Conservation (phyloP, 352 stramenopile species). For the Globisporangium acanthophoron region DNA sequence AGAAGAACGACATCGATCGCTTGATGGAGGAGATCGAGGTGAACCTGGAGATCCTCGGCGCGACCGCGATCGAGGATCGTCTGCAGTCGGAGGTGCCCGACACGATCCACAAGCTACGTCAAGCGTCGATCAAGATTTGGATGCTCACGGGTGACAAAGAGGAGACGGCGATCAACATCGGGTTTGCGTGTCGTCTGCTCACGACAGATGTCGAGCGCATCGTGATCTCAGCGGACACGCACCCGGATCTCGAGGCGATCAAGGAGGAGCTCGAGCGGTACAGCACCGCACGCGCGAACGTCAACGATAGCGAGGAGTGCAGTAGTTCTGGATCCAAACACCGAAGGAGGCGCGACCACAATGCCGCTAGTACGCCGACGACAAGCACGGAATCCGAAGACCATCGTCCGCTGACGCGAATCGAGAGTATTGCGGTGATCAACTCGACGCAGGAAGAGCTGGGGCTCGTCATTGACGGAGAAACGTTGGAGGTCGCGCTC, state of each 20-base stretch:
- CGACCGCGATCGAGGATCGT: constrained; percentile 93
- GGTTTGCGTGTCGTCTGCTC: constrained; percentile 88
- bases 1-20: constrained; percentile 74
- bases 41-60: constrained; percentile 83
- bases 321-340: neutral
- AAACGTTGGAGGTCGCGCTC: constrained; percentile 73
- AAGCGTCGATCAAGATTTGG: constrained; percentile 93
- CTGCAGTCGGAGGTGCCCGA: constrained; percentile 90
- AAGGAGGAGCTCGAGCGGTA: constrained; percentile 57
- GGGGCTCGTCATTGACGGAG: constrained; percentile 73
- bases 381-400: constrained; percentile 12
- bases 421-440: constrained; percentile 57
- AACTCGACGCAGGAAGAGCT: constrained; percentile 38
- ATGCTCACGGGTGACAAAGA: constrained; percentile 95
- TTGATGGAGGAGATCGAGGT: constrained; percentile 87
- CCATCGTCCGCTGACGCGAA: constrained; percentile 41
- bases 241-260: constrained; percentile 61
- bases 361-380: neutral
- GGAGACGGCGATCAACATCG: constrained; percentile 96
- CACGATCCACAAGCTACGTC: constrained; percentile 88
- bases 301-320: neutral
- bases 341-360: neutral
- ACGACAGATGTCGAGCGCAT: constrained; percentile 91
- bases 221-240: constrained; percentile 75
- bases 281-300: constrained; percentile 14